phyloP scores from a whole-genome alignment of 2,329 filamentous ascomycete genomes.

The Diaporthe sp. region DNA sequence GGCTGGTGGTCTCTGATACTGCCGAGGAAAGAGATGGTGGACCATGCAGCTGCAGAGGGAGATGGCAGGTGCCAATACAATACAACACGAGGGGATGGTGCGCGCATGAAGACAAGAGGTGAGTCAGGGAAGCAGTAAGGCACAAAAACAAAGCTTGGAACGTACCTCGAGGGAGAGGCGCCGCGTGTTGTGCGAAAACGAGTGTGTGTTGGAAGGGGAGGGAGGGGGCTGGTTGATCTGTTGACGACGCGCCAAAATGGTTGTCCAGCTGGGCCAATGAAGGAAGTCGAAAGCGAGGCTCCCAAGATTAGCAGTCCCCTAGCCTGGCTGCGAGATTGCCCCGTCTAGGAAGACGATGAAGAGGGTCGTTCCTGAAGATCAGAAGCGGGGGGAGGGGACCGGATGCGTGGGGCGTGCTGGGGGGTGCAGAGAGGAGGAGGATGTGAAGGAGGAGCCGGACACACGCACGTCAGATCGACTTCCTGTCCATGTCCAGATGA shows the following conservation, averaged over 20 bases:
- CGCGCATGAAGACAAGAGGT: neutral
- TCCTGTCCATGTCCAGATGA: neutral
- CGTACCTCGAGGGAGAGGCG: slow-evolving; percentile 22
- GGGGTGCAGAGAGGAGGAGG: neutral
- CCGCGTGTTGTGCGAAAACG: slow-evolving; percentile 16
- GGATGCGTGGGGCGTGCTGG: slow-evolving; percentile 30
- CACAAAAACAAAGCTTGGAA: slow-evolving; percentile 6
- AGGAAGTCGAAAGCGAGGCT: slow-evolving; percentile 29
- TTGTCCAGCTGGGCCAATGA: slow-evolving; percentile 8
- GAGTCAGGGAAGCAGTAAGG: neutral
- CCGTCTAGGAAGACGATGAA: slow-evolving; percentile 15
- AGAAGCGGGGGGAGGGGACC: slow-evolving; percentile 20
- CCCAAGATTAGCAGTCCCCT: slow-evolving; percentile 20
- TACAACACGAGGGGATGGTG: neutral
- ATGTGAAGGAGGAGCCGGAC: neutral
- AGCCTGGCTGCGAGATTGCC: slow-evolving; percentile 20
- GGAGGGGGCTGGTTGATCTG: slow-evolving; percentile 7
- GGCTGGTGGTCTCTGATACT: neutral
- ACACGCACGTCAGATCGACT: slow-evolving; percentile 19
- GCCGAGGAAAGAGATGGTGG: slow-evolving; percentile 28
- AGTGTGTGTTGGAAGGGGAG: slow-evolving; percentile 10
- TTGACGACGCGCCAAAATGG: slow-evolving; percentile 22
- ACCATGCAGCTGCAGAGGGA: slow-evolving; percentile 7
- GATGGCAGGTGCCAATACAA: slow-evolving; percentile 28
- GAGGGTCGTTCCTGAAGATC: slow-evolving; percentile 40